These are phyloP conservation scores for Wallacemonas sp. DNA, from an alignment of 208 protist genomes.

Conservation along the genomic window DNA sequence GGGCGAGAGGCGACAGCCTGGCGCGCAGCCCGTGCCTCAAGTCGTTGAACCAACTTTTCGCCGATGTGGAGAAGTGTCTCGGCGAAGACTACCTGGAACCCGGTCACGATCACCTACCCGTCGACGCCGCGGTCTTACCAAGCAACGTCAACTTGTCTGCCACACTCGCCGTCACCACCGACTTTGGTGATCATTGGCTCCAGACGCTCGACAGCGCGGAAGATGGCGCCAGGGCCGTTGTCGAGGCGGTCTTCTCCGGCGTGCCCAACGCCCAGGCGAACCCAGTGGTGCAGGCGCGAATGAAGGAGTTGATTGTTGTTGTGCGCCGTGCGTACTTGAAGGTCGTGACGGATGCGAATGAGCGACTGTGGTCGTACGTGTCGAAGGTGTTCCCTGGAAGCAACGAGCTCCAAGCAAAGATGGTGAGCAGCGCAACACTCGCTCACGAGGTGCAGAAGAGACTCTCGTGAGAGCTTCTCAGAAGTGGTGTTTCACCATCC, in stretches of 20 bases:
- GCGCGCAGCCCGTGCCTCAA: slow-evolving; percentile 17
- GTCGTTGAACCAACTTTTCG: slow-evolving; percentile 31
- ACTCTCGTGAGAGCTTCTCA: slow-evolving; percentile 13
- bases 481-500: background rate
- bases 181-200: slow-evolving; percentile 42
- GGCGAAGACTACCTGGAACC: slow-evolving; percentile 44
- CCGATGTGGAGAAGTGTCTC: slow-evolving; percentile 21
- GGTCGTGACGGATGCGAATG: slow-evolving; percentile 42
- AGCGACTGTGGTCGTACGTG: slow-evolving; percentile 30
- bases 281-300: slow-evolving; percentile 12
- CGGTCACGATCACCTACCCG: background rate
- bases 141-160: slow-evolving; percentile 16
- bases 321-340: slow-evolving; percentile 29
- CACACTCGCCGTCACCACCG: slow-evolving; percentile 24
- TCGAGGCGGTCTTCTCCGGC: slow-evolving; percentile 13
- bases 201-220: slow-evolving; percentile 9
- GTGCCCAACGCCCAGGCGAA: slow-evolving; percentile 6
- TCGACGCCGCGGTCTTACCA: slow-evolving; percentile 12
- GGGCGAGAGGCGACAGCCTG: slow-evolving; percentile 38
- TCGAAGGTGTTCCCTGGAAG: slow-evolving; percentile 37
- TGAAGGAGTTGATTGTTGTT: slow-evolving; percentile 7
- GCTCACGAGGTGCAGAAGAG: slow-evolving; percentile 42
- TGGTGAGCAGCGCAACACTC: slow-evolving; percentile 53
- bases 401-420: slow-evolving; percentile 45
- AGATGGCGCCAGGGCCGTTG: slow-evolving; percentile 11